Evolutionary conservation across 1,284 basidiomycete genomes (phyloP), one percentile per base, ranked within the genome.

Genomic region (Sanghuangporus baumii): DNA sequence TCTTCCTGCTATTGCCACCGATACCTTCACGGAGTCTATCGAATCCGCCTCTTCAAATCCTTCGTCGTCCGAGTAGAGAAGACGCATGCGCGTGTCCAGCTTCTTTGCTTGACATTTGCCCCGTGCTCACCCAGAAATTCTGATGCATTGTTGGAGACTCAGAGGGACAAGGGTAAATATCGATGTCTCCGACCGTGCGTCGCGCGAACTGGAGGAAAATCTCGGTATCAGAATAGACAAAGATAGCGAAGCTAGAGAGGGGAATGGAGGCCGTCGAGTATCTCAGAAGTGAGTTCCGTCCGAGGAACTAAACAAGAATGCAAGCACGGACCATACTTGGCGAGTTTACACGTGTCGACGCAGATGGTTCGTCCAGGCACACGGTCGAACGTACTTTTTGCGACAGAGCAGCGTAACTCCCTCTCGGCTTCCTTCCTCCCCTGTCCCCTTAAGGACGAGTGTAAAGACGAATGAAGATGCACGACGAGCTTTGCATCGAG

Each of bases 1-100:
- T 88, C 62, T 87, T 91, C 74, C 75, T 88, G 63, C 16, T 78
- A 40, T 75, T 90, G 8, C 86, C 87, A 0, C 66, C 83, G 59
- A 69, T 83, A 8, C 81, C 78, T 1, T 65, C 65, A 54, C 69
- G 61, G 18, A 69, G 26, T 11, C 58, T 51, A 65, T 69, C 38
- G 64, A 70, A 54, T 59, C 73, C 55, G 65, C 72, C 57, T 65
- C 63, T 75, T n/a, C 67, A 74, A 23, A 69, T 73, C 50, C 71
- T 59, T 59, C 16, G 67, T 74, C 16, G 69, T 72, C 48, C 73
- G 82, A 55, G 75, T 79, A 56, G 60, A 63, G 23, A 73, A 76
- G 6, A 73, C 79, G 4, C 73, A 75, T 69, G 56, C 74, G 47
- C 78, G 78, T 1, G 70, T 85, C 9, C 80, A 83, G 62, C 75